Base-by-base conservation (phyloP, 441 rosid genomes). In the Erodium chrysanthum region DNA sequence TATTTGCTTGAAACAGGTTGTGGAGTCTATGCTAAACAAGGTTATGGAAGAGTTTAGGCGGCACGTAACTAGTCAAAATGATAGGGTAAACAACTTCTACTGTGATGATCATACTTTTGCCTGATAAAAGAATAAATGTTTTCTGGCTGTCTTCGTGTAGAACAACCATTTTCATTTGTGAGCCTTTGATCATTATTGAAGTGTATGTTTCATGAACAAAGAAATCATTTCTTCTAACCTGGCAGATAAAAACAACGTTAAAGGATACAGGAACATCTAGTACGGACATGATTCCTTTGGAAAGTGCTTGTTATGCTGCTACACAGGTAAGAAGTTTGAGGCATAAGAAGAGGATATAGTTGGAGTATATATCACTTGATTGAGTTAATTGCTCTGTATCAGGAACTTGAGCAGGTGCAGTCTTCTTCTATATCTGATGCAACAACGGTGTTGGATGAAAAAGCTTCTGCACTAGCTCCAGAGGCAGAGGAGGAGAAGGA, bases 1-100 rank as follows among this genome's bases (percentile, higher is more conserved):
- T 46, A 46, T 46, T 46, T 7, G 54, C 18, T 15, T 14, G 54
- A 46, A 46, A 14, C 54, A 93, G 98, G 87, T 93, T 37, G 84
- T 89, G 7, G 97, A 93, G 77, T 76, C 86, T n/a, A 81, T 93
- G 79, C 86, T 93, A 68, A 78, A 95, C 48, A 89, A 84, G 77
- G 92, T 89, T 54, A 88, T 91, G 37, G 88, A 89, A 77, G 97
- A 93, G 81, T 93, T 93, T 78, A 89, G 91, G 4, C 88, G 88
- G 23, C 67, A 85, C 71, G 81, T 91, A 50, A 89, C 85, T 79
- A 85, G 97, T 72, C 97, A 89, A 71, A 91, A 96, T 70, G 83
- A 84, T 64, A 90, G 84, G 94, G 98, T 90, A 84, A 33, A 7
- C 54, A 46, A 46, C 18, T 12, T 10, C 61, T 21, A 70, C 17